Percentiles rank a stretch among this genome's conserved stretches.
Evolutionary conservation across 768 basidiomycete species (phyloP).

Genomic region (Tephrocybe sp.): DNA sequence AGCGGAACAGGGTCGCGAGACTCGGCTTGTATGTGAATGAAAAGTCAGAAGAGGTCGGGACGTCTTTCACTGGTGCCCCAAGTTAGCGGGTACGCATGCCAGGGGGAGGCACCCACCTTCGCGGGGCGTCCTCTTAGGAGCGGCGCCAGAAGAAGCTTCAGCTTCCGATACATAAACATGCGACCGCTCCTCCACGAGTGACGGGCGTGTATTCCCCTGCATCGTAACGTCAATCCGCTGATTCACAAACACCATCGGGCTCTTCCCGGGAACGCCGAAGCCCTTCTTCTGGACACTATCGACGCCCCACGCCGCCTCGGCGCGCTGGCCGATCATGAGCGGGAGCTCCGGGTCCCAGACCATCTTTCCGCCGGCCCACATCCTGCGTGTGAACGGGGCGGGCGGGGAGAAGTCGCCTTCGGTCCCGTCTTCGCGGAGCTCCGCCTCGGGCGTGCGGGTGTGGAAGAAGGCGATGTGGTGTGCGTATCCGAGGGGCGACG

Average conservation of each 20-base stretch:
- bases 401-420: slow-evolving; percentile 74
- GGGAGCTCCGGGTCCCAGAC: slow-evolving; percentile 52
- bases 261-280: slow-evolving; percentile 46
- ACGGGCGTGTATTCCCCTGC: slow-evolving; percentile 42
- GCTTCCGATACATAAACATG: slow-evolving; percentile 64
- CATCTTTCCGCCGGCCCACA: slow-evolving; percentile 80
- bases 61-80: slow-evolving; percentile 51
- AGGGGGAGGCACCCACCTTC: slow-evolving; percentile 46
- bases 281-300: slow-evolving; percentile 61
- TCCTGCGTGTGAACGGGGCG: slow-evolving; percentile 69
- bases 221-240: slow-evolving; percentile 56
- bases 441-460: slow-evolving; percentile 54
- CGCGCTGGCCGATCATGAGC: slow-evolving; percentile 54
- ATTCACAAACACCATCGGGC: slow-evolving; percentile 76
- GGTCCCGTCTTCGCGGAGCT: slow-evolving; percentile 67
- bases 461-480: slow-evolving; percentile 80
- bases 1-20: slow-evolving; percentile 76
- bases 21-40: slow-evolving; percentile 68
- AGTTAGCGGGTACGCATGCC: too few species aligned
- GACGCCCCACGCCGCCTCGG: slow-evolving; percentile 48
- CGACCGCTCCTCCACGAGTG: slow-evolving; percentile 60
- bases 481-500: slow-evolving; percentile 52
- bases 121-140: slow-evolving; percentile 30
- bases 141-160: slow-evolving; percentile 22
- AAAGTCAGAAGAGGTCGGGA: slow-evolving; percentile 53